phyloP scores from a whole-genome alignment of 2,329 filamentous ascomycete genomes.

The Stagonosporopsis tanaceti region DNA sequence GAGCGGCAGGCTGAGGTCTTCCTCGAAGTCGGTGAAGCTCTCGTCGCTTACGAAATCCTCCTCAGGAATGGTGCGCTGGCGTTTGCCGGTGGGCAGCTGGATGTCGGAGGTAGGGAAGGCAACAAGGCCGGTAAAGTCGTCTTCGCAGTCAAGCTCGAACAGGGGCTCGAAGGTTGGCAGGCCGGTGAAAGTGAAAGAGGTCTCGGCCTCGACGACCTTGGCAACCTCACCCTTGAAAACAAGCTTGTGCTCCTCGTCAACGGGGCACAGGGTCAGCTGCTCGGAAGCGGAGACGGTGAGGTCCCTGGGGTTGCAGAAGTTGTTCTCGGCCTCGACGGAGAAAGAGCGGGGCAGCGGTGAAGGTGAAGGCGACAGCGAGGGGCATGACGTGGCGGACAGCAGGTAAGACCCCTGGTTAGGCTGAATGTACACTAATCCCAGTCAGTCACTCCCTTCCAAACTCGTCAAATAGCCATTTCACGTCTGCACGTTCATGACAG shows the following conservation, averaged over 20 bases:
- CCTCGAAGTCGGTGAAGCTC: conserved; percentile 79
- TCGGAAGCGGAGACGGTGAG: conserved; percentile 74
- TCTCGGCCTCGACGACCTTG: conserved; percentile 46
- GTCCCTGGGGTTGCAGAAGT: conserved; percentile 92
- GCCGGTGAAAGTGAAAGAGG: conserved; percentile 57
- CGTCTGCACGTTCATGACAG: conserved; percentile 6
- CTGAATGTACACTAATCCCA: conserved; percentile 68
- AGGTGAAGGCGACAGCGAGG: conserved; percentile 86
- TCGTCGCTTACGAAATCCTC: conserved; percentile 81
- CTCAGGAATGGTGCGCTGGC: conserved; percentile 72
- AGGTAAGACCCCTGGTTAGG: conserved; percentile 72
- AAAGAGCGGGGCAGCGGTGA: conserved; percentile 77
- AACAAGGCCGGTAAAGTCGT: conserved; percentile 82
- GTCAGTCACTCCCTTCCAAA: conserved; percentile 34
- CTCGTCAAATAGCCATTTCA: conserved; percentile 2
- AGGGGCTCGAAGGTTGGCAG: conserved; percentile 83
- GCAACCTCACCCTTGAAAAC: conserved; percentile 57
- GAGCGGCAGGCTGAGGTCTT: conserved; percentile 69
- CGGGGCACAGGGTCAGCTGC: conserved; percentile 67
- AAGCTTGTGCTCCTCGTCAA: conserved; percentile 67
- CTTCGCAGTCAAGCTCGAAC: conserved; percentile 89
- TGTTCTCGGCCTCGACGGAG: conserved; percentile 74
- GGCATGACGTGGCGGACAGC: conserved; percentile 75
- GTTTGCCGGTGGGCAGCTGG: conserved; percentile 69
- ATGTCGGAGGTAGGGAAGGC: conserved; percentile 68